Conservation (phyloP, 2,329 filamentous ascomycete species). For the Gnomoniopsis smithogilvyi region DNA sequence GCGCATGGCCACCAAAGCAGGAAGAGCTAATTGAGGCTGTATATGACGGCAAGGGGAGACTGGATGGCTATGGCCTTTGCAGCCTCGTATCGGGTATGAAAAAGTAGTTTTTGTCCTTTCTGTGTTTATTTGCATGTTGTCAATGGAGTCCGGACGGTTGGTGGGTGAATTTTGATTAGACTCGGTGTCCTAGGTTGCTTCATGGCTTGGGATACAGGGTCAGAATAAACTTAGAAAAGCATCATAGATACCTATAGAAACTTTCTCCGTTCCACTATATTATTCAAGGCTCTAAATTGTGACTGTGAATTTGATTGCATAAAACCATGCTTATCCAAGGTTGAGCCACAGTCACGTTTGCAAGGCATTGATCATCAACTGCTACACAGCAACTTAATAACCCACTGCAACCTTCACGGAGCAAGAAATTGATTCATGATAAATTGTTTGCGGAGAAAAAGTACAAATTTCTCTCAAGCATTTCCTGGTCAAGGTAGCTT, state of each 20-base stretch:
- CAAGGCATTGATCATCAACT: no score
- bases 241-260: slow-evolving; percentile 15
- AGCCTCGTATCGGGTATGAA: slow-evolving; percentile 13
- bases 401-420: no score
- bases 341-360: no score
- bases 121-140: background rate
- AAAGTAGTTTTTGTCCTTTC: background rate
- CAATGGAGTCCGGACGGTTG: slow-evolving; percentile 12
- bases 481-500: background rate
- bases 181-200: slow-evolving; percentile 4
- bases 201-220: slow-evolving; percentile 9
- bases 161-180: slow-evolving; percentile 13
- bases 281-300: no score
- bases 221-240: slow-evolving; percentile 11
- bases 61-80: slow-evolving; percentile 14
- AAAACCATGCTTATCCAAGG: no score
- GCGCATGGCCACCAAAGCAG: background rate
- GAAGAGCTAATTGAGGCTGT: slow-evolving; percentile 9
- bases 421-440: no score
- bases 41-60: slow-evolving; percentile 16
- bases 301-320: no score
- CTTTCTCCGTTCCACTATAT: no score
- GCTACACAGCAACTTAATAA: no score
- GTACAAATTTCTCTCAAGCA: no score
- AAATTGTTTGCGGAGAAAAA: no score